Base-by-base conservation (phyloP, 768 basidiomycete species). In the Mycena vulgaris region DNA sequence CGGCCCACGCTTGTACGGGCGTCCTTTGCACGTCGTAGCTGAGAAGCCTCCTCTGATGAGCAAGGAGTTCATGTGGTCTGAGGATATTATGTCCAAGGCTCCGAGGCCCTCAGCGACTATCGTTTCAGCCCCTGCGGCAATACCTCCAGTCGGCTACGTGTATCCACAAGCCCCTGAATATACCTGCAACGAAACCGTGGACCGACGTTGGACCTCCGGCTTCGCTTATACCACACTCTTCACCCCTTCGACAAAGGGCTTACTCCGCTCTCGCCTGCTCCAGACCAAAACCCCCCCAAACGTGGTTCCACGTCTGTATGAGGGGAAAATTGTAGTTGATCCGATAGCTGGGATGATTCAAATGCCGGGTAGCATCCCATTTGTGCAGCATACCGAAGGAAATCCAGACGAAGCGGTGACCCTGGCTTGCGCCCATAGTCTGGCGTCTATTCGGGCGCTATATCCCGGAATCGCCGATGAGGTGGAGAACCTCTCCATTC, bases 301-400 rank as follows among this genome's bases (percentile, higher is more conserved):
- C 14, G 45, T 47, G 3, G 11, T 16, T 3, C 62, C 49, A 3
- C 13, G 14, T 23, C 62, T 30, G 7, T 27, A 30, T 30, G 45
- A 39, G 1, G 30, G 25, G 4, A 30, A 28, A 13, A 67, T 61
- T 37, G 21, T 63, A 1, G 19, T 48, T 5, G 45, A 55, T 19
- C 69, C 69, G 21, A 68, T 74, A 6, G 51, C 51, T 1, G 73
- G 73, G 4, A 74, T 74, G 73, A 59, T 71, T 1, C 30, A 25
- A 17, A n/a, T 65, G 25, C 70, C 61, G 0, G 11, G 59, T 11
- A 63, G 70, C 2, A 53, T 74, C 1, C 73, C 73, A 13, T n/a
- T 71, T 13, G 69, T 63, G 5, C 51, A 62, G 14, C 49, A 49
- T 23, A 17, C 70, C 6, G 42, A 61, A 21, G 59, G 67, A 17